phyloP scores from a whole-genome alignment of 2,329 filamentous ascomycete species.

The Penicillium occitanis region DNA sequence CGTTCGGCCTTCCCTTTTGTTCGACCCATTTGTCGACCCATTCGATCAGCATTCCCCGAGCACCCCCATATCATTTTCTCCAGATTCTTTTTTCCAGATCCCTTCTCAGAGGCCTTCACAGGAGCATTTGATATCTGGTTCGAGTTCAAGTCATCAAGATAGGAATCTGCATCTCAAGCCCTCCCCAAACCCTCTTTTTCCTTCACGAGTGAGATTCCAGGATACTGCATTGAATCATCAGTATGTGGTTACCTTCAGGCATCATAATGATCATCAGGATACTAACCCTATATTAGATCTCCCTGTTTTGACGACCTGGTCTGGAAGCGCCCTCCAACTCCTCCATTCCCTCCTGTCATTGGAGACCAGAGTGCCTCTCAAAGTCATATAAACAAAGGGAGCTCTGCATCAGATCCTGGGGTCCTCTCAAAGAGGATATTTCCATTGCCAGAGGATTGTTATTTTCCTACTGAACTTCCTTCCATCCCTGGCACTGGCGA shows the following conservation, averaged over 20 bases:
- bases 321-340: background rate
- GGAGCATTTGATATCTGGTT: background rate
- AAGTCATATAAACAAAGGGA: background rate
- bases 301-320: background rate
- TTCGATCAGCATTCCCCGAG: background rate
- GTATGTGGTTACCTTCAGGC: background rate
- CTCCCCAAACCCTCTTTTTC: background rate
- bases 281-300: background rate
- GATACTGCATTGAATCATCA: background rate
- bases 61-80: slow-evolving; percentile 5
- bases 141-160: background rate
- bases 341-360: background rate
- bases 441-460: background rate
- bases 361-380: background rate
- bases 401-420: background rate
- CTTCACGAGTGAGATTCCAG: background rate
- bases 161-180: background rate
- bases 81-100: background rate
- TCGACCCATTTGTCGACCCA: slow-evolving; percentile 8
- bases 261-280: background rate
- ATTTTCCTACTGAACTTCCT: background rate
- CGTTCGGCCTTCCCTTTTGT: background rate
- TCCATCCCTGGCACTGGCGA: background rate
- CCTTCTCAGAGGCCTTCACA: background rate
- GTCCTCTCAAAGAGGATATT: background rate